phyloP scores from a whole-genome alignment of 108 stramenopile genomes.

The Pseudonitzschia multiseries region DNA sequence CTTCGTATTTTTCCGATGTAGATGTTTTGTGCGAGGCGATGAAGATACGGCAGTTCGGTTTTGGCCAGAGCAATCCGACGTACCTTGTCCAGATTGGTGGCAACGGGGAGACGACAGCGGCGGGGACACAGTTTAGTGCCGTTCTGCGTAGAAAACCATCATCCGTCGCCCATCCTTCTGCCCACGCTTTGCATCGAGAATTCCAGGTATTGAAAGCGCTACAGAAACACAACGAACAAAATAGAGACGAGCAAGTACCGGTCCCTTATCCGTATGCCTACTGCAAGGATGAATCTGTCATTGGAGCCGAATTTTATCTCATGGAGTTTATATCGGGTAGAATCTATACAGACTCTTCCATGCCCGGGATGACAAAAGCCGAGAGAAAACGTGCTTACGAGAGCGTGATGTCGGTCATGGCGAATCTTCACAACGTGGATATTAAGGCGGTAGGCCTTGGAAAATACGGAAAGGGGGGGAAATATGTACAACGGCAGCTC shows the following conservation, averaged over 20 bases:
- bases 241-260: slow-evolving; percentile 57
- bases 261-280: slow-evolving; percentile 80
- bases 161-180: slow-evolving; percentile 84
- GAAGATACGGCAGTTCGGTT: slow-evolving; percentile 78
- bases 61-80: slow-evolving; percentile 97
- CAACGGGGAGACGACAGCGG: neutral
- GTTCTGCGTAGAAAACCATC: slow-evolving; percentile 88
- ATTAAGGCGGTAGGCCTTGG: slow-evolving; percentile 61
- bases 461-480: slow-evolving; percentile 65
- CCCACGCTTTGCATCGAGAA: slow-evolving; percentile 96
- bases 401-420: slow-evolving; percentile 76
- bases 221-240: slow-evolving; percentile 52
- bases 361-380: slow-evolving; percentile 49
- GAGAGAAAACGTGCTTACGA: slow-evolving; percentile 70
- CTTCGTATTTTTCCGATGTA: slow-evolving; percentile 12
- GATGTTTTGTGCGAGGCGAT: slow-evolving; percentile 19
- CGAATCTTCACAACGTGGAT: slow-evolving; percentile 68
- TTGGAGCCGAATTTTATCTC: slow-evolving; percentile 96
- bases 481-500: slow-evolving; percentile 77
- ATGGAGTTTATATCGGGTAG: slow-evolving; percentile 94
- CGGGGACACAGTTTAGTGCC: slow-evolving; percentile 17
- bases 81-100: slow-evolving; percentile 66
- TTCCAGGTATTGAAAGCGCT: slow-evolving; percentile 86
- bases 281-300: slow-evolving; percentile 72
- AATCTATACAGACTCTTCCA: slow-evolving; percentile 88